These are phyloP conservation scores for Nepenthes gracilis DNA, from an alignment of 148 eudicot genomes.

Conservation along the genomic window DNA sequence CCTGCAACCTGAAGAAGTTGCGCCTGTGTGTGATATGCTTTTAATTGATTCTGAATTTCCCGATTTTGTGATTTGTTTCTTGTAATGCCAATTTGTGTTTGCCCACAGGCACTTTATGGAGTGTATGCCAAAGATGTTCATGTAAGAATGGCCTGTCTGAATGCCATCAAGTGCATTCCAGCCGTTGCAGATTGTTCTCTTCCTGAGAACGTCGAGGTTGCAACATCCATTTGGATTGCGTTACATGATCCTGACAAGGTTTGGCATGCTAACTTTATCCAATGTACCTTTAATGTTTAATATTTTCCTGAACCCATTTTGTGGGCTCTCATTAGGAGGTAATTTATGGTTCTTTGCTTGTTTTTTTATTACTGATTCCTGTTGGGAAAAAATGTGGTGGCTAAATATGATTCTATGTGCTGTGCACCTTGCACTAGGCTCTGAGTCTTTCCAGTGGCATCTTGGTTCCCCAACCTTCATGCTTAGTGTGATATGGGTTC, in stretches of 20 bases:
- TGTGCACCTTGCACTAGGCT: no score
- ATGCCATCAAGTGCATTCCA: conserved; percentile 92
- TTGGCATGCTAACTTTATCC: not conserved
- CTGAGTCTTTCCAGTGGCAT: no score
- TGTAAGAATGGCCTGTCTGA: conserved; percentile 93
- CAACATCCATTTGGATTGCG: conserved; percentile 92
- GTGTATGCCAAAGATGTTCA: conserved; percentile 88
- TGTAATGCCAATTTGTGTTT: conserved; percentile 5
- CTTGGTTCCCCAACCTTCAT: no score
- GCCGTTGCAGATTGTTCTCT: conserved; percentile 71
- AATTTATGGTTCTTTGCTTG: no score
- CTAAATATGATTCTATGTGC: no score
- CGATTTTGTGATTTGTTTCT: not conserved
- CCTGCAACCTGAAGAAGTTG: conserved; percentile 68
- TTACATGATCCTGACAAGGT: conserved; percentile 97
- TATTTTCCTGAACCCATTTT: not conserved
- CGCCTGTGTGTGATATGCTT: conserved; percentile 47
- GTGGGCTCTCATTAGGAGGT: not conserved
- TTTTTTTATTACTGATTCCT: no score
- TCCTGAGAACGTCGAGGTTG: conserved; percentile 71
- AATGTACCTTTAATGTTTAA: not conserved
- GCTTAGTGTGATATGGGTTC: no score
- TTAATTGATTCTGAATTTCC: conserved; percentile 3
- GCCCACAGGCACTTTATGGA: conserved; percentile 70
- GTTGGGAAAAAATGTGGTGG: no score